These are phyloP conservation scores for Trichosporon sp. DNA, from an alignment of 1,284 basidiomycete species.

Conservation along the genomic window DNA sequence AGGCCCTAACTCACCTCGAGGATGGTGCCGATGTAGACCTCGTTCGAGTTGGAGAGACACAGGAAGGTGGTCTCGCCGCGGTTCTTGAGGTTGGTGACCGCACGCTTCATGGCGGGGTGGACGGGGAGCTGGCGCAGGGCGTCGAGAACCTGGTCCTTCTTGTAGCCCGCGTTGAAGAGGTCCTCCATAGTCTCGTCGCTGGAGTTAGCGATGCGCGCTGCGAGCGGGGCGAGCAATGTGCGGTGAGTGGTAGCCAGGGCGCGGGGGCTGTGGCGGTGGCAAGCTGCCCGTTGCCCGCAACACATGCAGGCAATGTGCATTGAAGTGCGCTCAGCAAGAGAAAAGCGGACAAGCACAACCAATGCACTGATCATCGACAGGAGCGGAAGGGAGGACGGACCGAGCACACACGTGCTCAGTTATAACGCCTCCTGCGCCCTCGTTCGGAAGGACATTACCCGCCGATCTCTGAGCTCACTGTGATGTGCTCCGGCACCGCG, in stretches of 20 bases:
- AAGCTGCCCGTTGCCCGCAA: too few species aligned
- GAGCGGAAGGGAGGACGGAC: background rate
- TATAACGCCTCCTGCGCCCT: too few species aligned
- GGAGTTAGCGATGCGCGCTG: constrained; percentile 1
- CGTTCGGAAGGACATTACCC: background rate
- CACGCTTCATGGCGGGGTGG: constrained; percentile 96
- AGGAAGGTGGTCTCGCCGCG: constrained; percentile 73
- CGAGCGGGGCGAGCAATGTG: constrained; percentile 11
- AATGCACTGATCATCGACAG: background rate
- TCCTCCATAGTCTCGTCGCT: constrained; percentile 76
- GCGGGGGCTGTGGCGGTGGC: too few species aligned
- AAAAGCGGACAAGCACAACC: too few species aligned
- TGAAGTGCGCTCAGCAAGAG: too few species aligned
- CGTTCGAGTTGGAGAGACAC: constrained; percentile 92
- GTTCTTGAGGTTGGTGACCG: constrained; percentile 72
- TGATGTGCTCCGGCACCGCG: too few species aligned
- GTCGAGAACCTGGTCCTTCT: constrained; percentile 72
- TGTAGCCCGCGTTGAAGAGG: constrained; percentile 68
- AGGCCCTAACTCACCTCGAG: constrained; percentile 64
- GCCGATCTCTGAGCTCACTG: background rate
- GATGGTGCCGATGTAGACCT: constrained; percentile 87
- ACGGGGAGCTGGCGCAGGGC: constrained; percentile 82
- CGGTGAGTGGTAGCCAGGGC: too few species aligned
- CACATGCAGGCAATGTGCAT: too few species aligned
- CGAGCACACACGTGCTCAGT: constrained; percentile 10